Evolutionary conservation across 805 yeast species (phyloP).

Genomic region (Scheffersomyces spartinae): DNA sequence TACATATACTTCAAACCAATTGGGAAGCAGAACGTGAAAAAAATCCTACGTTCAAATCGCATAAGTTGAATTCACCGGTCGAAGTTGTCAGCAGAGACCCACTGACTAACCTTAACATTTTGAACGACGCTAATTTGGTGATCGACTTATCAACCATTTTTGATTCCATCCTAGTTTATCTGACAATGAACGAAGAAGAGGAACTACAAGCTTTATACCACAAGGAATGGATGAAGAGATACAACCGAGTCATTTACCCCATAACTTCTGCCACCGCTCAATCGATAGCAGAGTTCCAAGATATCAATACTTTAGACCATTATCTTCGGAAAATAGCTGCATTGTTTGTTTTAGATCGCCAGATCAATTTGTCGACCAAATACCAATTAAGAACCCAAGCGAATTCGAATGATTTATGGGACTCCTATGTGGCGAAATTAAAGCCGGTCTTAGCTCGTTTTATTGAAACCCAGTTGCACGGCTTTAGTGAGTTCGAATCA

Average conservation of each 20-base stretch:
- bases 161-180: constrained; percentile 75
- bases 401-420: constrained; percentile 67
- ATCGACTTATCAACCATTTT: constrained; percentile 64
- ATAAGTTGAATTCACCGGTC: constrained; percentile 75
- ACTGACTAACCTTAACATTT: constrained; percentile 34
- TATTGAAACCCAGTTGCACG: constrained; percentile 26
- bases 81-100: constrained; percentile 67
- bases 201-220: constrained; percentile 51
- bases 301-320: constrained; percentile 31
- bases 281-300: constrained; percentile 20
- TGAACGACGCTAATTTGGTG: constrained; percentile 27
- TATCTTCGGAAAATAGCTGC: constrained; percentile 59
- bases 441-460: constrained; percentile 45
- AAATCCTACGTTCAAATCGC: constrained; percentile 36
- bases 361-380: constrained; percentile 51
- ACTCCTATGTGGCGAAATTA: constrained; percentile 46
- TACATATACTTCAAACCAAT: constrained; percentile 41
- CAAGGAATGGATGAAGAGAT: constrained; percentile 60
- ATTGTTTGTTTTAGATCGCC: constrained; percentile 65
- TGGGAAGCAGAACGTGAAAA: constrained; percentile 43
- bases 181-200: constrained; percentile 56
- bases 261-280: constrained; percentile 33
- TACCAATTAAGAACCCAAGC: constrained; percentile 51
- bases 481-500: constrained; percentile 34
- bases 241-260: constrained; percentile 62